These are phyloP conservation scores for Lomentospora prolificans DNA, from an alignment of 2,329 filamentous ascomycete species.

Conservation along the genomic window DNA sequence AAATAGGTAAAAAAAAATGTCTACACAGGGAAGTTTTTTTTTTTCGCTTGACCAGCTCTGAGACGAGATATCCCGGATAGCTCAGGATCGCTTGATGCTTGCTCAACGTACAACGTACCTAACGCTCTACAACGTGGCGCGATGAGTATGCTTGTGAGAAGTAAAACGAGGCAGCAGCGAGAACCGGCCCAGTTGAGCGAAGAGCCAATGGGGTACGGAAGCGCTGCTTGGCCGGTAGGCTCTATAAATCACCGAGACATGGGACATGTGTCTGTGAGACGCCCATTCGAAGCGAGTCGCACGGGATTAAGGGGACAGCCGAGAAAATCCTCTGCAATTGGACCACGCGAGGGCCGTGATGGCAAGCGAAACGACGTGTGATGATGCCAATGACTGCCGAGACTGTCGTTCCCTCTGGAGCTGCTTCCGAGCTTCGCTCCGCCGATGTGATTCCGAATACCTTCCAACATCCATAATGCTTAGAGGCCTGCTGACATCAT, in stretches of 20 bases:
- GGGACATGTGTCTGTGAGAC: too few relatives aligned
- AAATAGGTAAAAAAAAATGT: neutral
- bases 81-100: neutral
- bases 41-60: too few relatives aligned
- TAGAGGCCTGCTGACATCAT: neutral
- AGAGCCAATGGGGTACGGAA: too few relatives aligned
- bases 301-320: neutral
- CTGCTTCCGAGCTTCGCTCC: neutral
- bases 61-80: too few relatives aligned
- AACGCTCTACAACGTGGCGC: neutral
- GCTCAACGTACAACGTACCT: neutral
- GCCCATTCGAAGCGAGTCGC: neutral
- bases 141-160: too few relatives aligned
- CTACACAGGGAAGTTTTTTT: too few relatives aligned
- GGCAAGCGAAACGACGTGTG: neutral
- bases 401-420: neutral
- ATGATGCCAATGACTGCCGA: neutral
- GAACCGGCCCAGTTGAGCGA: too few relatives aligned
- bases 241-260: too few relatives aligned
- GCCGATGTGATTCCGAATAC: neutral
- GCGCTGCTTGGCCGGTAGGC: too few relatives aligned
- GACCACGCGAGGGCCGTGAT: neutral
- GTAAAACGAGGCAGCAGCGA: too few relatives aligned
- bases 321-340: neutral
- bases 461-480: neutral